Evolutionary conservation across 2,329 filamentous ascomycete species (phyloP), one percentile per base, ranked within the genome.

Genomic region (Capronia epimyces): DNA sequence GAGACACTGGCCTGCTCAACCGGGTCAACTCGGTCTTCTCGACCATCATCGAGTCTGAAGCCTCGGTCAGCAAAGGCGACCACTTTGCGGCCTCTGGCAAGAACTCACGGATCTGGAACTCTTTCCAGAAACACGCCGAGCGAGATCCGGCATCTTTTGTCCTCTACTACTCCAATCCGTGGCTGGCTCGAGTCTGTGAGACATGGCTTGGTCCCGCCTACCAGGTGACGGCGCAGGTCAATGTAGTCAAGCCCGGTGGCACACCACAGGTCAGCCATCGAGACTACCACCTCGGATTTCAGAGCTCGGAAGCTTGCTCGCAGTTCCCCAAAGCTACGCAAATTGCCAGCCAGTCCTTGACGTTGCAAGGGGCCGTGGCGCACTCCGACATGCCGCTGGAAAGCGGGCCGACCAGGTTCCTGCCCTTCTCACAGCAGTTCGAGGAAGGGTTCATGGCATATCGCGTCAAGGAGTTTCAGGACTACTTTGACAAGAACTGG

Each of bases 91-190:
- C 71, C 3, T 69, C 71, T 1, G 75, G 76, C 18, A 71, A 72
- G 20, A 84, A 84, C 61, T 71, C 77, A 47, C 74, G 81, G 8
- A 82, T 84, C 67, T 84, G 80, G 80, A 84, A 84, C 66, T 80
- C 80, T 0, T 80, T 83, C 65, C 75, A 75, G 55, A 84, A 84
- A 61, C 81, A 83, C 60, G 76, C 72, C 16, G 63, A 77, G 1
- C 61, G 67, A 22, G 73, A 81, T 54, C 74, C 80, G 0, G 37
- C 61, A 0, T 78, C 75, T 0, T 84, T 84, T 59, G 53, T 77
- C 0, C 52, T 63, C 5, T 83, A 84, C 69, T 83, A 80, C 64
- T 71, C 77, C 3, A 83, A 83, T 56, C 79, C 79, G 0, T 81
- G 76, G 69, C 71, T 84, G 2, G 65, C 69, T 0, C 62, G 75